Conservation (phyloP, 1,139 yeast species). For the Candida sanyaensis region DNA sequence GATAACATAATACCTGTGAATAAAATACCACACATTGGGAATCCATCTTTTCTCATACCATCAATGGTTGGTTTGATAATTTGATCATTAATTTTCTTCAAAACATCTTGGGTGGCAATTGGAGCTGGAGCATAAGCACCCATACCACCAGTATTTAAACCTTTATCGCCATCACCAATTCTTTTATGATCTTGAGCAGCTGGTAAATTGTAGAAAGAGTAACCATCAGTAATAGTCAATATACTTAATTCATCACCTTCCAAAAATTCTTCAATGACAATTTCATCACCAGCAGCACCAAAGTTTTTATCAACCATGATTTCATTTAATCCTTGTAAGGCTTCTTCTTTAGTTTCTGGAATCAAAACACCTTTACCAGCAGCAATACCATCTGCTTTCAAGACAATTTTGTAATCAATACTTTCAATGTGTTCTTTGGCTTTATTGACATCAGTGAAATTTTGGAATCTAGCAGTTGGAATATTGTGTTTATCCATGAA, state of each 20-base stretch:
- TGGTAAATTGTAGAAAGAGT: slow-evolving; percentile 86
- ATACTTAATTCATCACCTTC: slow-evolving; percentile 97
- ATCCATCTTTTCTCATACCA: slow-evolving; percentile 95
- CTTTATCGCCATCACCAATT: slow-evolving; percentile 88
- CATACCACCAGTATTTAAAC: slow-evolving; percentile 99
- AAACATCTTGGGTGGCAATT: slow-evolving; percentile 69
- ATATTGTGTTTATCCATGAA: slow-evolving; percentile 91
- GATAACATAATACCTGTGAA: slow-evolving; percentile 97
- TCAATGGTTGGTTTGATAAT: slow-evolving; percentile 90
- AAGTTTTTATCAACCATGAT: slow-evolving; percentile 90
- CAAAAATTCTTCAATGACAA: slow-evolving; percentile 92
- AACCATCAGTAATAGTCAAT: slow-evolving; percentile 92
- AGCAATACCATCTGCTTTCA: slow-evolving; percentile 97
- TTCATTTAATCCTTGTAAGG: slow-evolving; percentile 77
- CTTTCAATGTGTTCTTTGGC: slow-evolving; percentile 72
- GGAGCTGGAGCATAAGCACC: slow-evolving; percentile 99
- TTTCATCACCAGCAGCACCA: slow-evolving; percentile 94
- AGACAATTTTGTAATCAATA: slow-evolving; percentile 77
- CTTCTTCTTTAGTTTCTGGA: slow-evolving; percentile 84
- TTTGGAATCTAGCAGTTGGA: slow-evolving; percentile 90
- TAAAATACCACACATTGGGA: slow-evolving; percentile 92
- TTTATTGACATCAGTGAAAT: slow-evolving; percentile 72
- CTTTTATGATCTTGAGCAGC: slow-evolving; percentile 99
- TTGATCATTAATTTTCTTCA: slow-evolving; percentile 66
- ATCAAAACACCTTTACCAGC: slow-evolving; percentile 98